Evolutionary conservation across 163 green algal genomes (phyloP), one percentile per base, ranked within the genome.

Genomic region (Chlamydomonas reinhardtii): DNA sequence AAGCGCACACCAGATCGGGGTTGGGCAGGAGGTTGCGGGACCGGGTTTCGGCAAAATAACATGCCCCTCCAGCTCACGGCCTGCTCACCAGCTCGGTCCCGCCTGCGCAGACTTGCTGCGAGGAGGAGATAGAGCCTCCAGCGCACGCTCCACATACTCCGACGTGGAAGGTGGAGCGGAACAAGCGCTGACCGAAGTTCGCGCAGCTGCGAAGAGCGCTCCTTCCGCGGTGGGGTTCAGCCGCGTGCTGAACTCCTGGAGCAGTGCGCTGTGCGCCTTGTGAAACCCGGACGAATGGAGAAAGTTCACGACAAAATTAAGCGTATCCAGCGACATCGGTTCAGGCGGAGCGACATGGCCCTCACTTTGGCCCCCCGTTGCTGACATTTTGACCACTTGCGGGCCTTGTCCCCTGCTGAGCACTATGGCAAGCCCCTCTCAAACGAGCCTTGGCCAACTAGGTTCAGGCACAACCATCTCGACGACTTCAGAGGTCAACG

Each of bases 271-370:
- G n/a, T 87, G 82, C 6, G 82, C 82, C 19, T 87, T 87, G 59
- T 82, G 71, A 69, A 87, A 87, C 11, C 82, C 82, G 43, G 81
- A 73, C 22, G 74, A 73, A 43, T 87, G 82, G 2, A 87, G 66
- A 31, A 87, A 87, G 64, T 81, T 82, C 59, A 87, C 82, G 9
- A 87, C 82, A 59, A 74, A 87, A 59, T 87, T 87, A 9, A 87
- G 39, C 1, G 82, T 87, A 73, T 87, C 82, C 4, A 86, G 80
- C 69, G n/a, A 73, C 61, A 29, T n/a, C 17, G 61, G 25, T 29
- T 66, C 61, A 29, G 39, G 39, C 39, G 31, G 4, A 31, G 61
- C 61, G 48, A 56, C 61, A 66, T 66, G 24, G 61, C 61, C 20
- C 24, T 71, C 64, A 16, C 2, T 22, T 29, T 37, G 27, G 29